Percentiles rank a stretch among this genome's conserved stretches.
Conservation (phyloP, 805 yeast genomes). For the Priceomyces haplophilus region DNA sequence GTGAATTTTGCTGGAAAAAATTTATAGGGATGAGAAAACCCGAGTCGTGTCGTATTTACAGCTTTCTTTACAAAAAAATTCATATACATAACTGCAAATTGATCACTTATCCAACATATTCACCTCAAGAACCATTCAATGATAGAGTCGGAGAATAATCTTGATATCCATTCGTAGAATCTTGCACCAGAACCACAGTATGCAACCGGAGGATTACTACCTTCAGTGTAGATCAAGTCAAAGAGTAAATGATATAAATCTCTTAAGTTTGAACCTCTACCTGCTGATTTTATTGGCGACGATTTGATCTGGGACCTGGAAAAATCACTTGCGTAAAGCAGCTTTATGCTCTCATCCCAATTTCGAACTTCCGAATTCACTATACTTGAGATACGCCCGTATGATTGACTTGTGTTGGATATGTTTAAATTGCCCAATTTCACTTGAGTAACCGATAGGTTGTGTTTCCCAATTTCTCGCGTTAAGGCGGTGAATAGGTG, state of each 20-base stretch:
- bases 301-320: slow-evolving; percentile 28
- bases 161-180: slow-evolving; percentile 32
- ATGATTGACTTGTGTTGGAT: slow-evolving; percentile 18
- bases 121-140: slow-evolving; percentile 20
- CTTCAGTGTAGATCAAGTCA: slow-evolving; percentile 31
- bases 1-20: slow-evolving; percentile 2
- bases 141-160: slow-evolving; percentile 30
- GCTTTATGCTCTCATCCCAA: slow-evolving; percentile 36
- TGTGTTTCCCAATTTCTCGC: slow-evolving; percentile 35
- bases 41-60: not conserved
- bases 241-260: slow-evolving; percentile 39
- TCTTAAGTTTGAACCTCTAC: slow-evolving; percentile 30
- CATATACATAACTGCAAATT: not conserved
- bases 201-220: slow-evolving; percentile 27
- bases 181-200: slow-evolving; percentile 45
- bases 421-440: slow-evolving; percentile 40
- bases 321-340: slow-evolving; percentile 31
- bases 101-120: not conserved
- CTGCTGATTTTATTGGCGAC: slow-evolving; percentile 26
- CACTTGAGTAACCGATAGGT: slow-evolving; percentile 36
- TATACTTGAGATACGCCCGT: slow-evolving; percentile 22
- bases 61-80: not conserved
- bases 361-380: slow-evolving; percentile 36
- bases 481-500: slow-evolving; percentile 32
- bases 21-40: slow-evolving; percentile 1